Evolutionary conservation across 495 filamentous ascomycete genomes (phyloP), one percentile per base, ranked within the genome.

Genomic region (Aspergillus indologenus): DNA sequence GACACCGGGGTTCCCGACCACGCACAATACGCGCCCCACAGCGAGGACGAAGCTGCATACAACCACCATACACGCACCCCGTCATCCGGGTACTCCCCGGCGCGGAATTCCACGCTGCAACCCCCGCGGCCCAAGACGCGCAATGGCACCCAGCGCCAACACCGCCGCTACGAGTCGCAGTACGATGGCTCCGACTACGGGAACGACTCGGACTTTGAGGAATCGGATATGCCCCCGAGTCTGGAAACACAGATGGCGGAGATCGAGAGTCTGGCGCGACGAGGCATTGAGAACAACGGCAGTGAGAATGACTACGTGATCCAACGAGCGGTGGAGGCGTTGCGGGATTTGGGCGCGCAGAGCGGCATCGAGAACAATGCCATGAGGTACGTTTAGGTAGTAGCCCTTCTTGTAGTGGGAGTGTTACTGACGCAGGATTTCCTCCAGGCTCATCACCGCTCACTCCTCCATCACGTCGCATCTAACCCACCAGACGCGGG

Each of bases 391-490:
- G 78, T 74, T 23, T n/a, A n/a, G n/a, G n/a, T n/a, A n/a, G 42
- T 43, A 50, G 54, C 19, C 24, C 45, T 48, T 22, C 45, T 20
- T 62, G 34, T 48, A 17, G 15, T 42, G 18, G 15, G 46, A 49
- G 52, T 53, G 52, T 22, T 43, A 34, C 21, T 58, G 44, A 50
- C 56, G 47, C 68, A 72, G 44, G 56, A 18, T 20, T 58, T 47
- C 17, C 53, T 51, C 48, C 62, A 95, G 92, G 67, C 80, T 96
- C 57, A 91, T 92, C 65, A 95, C 91, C 23, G 90, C 91, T 40
- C 90, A 97, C 72, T 85, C 87, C 44, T 90, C 92, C 18, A 81
- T 97, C 34, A 86, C 90, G 53, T 87, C 88, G 31, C 90, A 96
- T 69, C 80, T 96, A 40, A 81, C 81, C n/a, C 86, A 94, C 74